phyloP scores from a whole-genome alignment of 192 early-diverging fungal species.

The Entomortierella chlamydospora region DNA sequence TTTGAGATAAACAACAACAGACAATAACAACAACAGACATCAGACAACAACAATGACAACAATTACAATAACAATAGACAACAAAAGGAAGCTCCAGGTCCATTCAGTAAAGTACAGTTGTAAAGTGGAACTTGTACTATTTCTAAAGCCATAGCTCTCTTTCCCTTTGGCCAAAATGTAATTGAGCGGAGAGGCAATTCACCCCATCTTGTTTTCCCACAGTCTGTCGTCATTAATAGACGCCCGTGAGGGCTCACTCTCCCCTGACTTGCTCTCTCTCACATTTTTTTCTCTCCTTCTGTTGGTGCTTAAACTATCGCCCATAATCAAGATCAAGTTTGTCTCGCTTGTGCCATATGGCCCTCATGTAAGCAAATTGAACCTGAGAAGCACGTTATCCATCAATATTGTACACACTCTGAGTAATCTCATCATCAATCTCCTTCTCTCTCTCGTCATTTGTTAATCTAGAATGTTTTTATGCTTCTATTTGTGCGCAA shows the following conservation, averaged over 20 bases:
- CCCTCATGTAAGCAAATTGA: not conserved
- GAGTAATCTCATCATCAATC: no score
- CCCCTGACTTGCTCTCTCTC: no score
- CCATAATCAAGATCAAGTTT: not conserved
- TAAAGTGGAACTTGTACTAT: no score
- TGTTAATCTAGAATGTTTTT: no score
- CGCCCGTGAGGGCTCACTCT: no score
- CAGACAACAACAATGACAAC: not conserved
- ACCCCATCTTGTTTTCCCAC: not conserved
- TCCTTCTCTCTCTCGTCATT: no score
- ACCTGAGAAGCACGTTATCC: not conserved
- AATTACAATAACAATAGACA: not conserved
- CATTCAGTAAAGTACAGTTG: no score
- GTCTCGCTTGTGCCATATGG: not conserved
- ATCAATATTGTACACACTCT: no score
- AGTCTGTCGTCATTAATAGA: not conserved
- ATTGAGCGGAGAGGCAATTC: not conserved
- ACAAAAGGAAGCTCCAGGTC: no score
- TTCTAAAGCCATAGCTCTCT: no score
- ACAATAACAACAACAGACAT: not conserved
- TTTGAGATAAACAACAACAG: not conserved
- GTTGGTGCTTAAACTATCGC: not conserved
- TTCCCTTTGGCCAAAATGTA: no score
- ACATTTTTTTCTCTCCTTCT: not conserved
- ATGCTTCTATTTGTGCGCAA: no score